Percentiles rank a stretch among this genome's conserved stretches.
phyloP scores from a whole-genome alignment of 1,139 yeast genomes.

The Pichia sp. region DNA sequence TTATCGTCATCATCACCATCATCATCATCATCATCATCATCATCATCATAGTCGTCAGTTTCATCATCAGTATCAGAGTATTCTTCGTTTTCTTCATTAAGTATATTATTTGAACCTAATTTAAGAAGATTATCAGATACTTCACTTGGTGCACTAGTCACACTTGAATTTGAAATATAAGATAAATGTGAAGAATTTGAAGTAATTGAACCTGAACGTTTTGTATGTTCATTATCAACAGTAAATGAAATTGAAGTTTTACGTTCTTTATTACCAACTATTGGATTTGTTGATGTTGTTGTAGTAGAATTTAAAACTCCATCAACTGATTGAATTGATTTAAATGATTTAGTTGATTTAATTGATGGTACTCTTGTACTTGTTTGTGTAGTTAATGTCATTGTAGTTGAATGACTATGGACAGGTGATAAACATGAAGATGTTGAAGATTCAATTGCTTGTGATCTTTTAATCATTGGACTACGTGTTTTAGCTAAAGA shows the following conservation, averaged over 20 bases:
- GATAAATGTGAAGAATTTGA: slow-evolving; percentile 14
- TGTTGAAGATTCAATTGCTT: slow-evolving; percentile 14
- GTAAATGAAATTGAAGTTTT: slow-evolving; percentile 25
- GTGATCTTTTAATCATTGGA: slow-evolving; percentile 7
- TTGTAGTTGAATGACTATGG: slow-evolving; percentile 18
- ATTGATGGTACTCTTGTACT: slow-evolving; percentile 12
- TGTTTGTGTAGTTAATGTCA: slow-evolving; percentile 18
- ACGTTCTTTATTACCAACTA: background rate
- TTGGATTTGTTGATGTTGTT: background rate
- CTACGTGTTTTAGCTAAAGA: slow-evolving; percentile 7
- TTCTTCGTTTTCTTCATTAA: slow-evolving; percentile 7
- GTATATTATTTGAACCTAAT: background rate
- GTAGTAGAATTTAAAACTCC: background rate
- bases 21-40: slow-evolving; percentile 1
- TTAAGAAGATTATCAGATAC: slow-evolving; percentile 4
- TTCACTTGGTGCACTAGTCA: slow-evolving; percentile 7
- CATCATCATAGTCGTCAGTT: too few species aligned
- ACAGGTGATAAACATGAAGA: slow-evolving; percentile 15
- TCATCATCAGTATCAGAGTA: background rate
- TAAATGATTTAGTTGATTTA: slow-evolving; percentile 14
- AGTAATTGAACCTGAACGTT: slow-evolving; percentile 10
- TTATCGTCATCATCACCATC: slow-evolving; percentile 3
- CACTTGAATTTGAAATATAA: slow-evolving; percentile 7
- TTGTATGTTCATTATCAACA: slow-evolving; percentile 3
- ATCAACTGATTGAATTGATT: slow-evolving; percentile 5